Base-by-base conservation (phyloP, 345 rosid species). In the Ailanthus altissimus region DNA sequence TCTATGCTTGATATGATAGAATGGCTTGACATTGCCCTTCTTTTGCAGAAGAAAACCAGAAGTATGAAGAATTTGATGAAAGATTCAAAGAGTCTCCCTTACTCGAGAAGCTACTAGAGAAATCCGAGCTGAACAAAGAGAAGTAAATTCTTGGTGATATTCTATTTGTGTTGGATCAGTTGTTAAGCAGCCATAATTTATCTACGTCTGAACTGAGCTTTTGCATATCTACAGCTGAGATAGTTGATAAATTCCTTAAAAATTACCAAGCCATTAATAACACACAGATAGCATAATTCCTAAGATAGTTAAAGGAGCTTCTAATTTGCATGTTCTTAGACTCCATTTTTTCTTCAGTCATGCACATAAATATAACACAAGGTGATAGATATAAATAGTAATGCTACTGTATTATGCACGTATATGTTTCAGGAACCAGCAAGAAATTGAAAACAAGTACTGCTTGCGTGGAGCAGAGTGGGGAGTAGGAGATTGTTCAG, bases 401-500 rank as follows among this genome's bases (percentile, higher is more conserved):
- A 64, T 36, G 62, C 56, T 51, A 2, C 61, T 51, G 26, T 11
- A 36, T 63, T 5, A 38, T 51, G 28, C 49, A 43, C n/a, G n/a
- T n/a, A n/a, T n/a, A 79, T 67, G 73, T 16, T 74, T 16, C 87
- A 91, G 98, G 89, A 91, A 94, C 85, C 78, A 77, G 74, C 88
- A 81, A 84, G 84, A 74, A 64, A 86, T 82, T 68, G 89, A 82
- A 75, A 97, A 93, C 86, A 95, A 93, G 73, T 95, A 94, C 76
- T 94, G 98, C 83, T 47, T 93, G 20, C 88, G 98, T 0, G 98
- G 97, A 26, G 97, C 98, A 3, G 97, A 93, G 77, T 93, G 97
- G 98, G 98, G 98, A 6, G 89, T 94, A 0, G 98, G 98, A 75
- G 99, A 95, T 81, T 95, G 99, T 67, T 91, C 99, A 20, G 83